Base-by-base conservation (phyloP, 1,139 yeast species). In the Debaryomyces fabryi region DNA sequence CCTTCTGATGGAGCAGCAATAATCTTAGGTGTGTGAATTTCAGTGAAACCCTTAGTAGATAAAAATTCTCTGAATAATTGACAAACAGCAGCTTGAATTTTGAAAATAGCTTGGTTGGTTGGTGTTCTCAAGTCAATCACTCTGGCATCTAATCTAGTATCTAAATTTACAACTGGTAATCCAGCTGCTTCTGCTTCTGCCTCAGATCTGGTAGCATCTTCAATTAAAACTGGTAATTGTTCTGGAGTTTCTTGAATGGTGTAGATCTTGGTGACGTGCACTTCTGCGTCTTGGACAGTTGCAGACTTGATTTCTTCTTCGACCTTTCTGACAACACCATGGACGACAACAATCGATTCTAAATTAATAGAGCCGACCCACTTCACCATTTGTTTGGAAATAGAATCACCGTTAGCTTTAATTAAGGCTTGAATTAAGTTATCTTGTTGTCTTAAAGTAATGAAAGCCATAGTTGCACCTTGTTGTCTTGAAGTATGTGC, bases 1-100 rank as follows among this genome's bases (percentile, higher is more conserved):
- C 98, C 97, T 77, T 93, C 99, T 52, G 96, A 87, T 34, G 99
- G 89, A 45, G 98, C 91, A 58, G 95, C 97, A 65, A 93, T 81
- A 60, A 93, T 78, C 74, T 93, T 93, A 53, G 99, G 99, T 10
- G 98, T 87, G 72, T 93, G 99, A 58, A 91, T 84, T 76, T 93
- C 99, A 40, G 85, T 82, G 72, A 93, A 93, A 18, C 83, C 83
- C 61, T 76, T 82, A 46, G 72, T 72, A 52, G 73, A 65, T 62
- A 93, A 79, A 66, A 86, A 93, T 74, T 93, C 99, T 68, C 96
- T 84, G 81, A 93, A 93, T 63, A 95, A 77, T 43, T 79, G 78
- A 67, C 95, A 83, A 50, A 95, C 96, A 59, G 92, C 99, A 42
- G 93, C 82, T 73, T 89, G 96, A 62, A 95, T 86, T 73, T 84